These are phyloP conservation scores for Thraustochytrium striatum DNA, from an alignment of 352 stramenopile genomes.

Conservation along the genomic window DNA sequence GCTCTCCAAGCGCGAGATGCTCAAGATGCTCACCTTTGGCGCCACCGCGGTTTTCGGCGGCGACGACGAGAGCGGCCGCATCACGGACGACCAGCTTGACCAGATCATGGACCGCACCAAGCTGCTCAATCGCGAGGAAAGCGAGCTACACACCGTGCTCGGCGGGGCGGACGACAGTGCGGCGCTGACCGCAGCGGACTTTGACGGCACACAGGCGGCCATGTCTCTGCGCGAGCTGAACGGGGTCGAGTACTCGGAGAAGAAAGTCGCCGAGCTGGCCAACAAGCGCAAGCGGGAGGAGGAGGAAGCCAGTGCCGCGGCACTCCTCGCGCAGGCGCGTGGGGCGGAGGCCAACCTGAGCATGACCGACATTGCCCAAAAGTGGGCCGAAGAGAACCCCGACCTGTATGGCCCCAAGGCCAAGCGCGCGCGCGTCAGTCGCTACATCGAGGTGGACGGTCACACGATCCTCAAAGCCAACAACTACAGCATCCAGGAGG, in stretches of 20 bases:
- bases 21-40: slow-evolving; percentile 39
- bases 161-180: too few species aligned
- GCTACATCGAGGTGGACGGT: slow-evolving; percentile 19
- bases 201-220: slow-evolving; percentile 11
- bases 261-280: not conserved
- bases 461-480: slow-evolving; percentile 26
- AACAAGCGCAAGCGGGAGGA: not conserved
- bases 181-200: slow-evolving; percentile 5
- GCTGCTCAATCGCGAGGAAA: slow-evolving; percentile 59
- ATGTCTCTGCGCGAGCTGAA: slow-evolving; percentile 1
- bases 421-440: slow-evolving; percentile 15
- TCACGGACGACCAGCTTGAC: slow-evolving; percentile 69
- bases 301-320: not conserved
- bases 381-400: slow-evolving; percentile 23
- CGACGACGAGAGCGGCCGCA: slow-evolving; percentile 62
- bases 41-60: slow-evolving; percentile 41
- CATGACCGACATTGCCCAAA: slow-evolving; percentile 21
- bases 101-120: slow-evolving; percentile 64
- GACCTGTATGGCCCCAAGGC: slow-evolving; percentile 9
- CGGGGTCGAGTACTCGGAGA: not conserved
- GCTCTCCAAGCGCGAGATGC: slow-evolving; percentile 12
- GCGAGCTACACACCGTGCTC: slow-evolving; percentile 11
- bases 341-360: too few species aligned
- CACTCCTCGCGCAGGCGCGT: too few species aligned
- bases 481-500: slow-evolving; percentile 23